These are phyloP conservation scores for Colletotrichum liriopes DNA, from an alignment of 2,329 filamentous ascomycete genomes.

Conservation along the genomic window DNA sequence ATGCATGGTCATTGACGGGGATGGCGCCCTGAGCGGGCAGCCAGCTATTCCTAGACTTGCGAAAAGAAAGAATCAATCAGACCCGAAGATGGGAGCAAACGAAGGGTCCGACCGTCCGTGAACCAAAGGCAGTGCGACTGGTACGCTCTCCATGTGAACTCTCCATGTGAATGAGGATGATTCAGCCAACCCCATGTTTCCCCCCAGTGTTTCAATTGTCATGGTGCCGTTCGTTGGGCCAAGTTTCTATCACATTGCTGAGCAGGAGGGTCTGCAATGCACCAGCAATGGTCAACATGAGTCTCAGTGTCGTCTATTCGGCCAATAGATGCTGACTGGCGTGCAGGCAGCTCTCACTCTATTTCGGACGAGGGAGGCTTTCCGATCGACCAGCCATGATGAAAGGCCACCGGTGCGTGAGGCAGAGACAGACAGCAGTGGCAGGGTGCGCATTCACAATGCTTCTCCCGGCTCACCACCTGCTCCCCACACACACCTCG, in stretches of 20 bases:
- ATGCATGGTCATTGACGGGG: conserved; percentile 19
- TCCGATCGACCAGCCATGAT: not conserved
- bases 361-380: not conserved
- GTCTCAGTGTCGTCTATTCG: not conserved
- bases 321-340: not conserved
- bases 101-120: not conserved
- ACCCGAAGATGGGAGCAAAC: conserved; percentile 22
- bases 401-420: not conserved
- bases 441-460: not conserved
- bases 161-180: conserved; percentile 15
- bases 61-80: conserved; percentile 13
- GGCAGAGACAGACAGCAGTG: not conserved
- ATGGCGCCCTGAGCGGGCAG: conserved; percentile 27
- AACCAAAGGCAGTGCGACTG: not conserved
- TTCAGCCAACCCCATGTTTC: conserved; percentile 27
- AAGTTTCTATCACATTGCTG: conserved; percentile 1
- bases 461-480: not conserved
- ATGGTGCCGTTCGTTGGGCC: conserved; percentile 14
- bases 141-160: conserved; percentile 8
- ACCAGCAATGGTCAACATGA: not conserved
- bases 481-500: conserved; percentile 12
- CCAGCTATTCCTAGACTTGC: conserved; percentile 21
- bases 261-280: conserved; percentile 2
- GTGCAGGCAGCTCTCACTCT: not conserved
- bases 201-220: conserved; percentile 22